Evolutionary conservation across 345 rosid species (phyloP).

Genomic region (Draba incana): DNA sequence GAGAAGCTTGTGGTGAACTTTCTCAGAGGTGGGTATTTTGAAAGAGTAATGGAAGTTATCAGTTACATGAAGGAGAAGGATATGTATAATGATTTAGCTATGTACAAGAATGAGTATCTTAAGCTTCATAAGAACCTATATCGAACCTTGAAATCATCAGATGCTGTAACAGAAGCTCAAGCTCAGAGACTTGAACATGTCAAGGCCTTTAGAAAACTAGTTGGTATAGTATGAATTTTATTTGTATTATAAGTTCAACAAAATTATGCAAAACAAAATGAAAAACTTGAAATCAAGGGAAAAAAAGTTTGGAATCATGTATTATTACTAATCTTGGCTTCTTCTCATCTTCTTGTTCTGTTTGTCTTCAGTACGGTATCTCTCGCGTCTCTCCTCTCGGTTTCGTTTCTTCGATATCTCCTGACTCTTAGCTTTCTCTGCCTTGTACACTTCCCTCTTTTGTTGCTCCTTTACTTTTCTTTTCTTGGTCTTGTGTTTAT

Average conservation of each 20-base stretch:
- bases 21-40: conserved; percentile 88
- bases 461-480: conserved; percentile 45
- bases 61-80: conserved; percentile 53
- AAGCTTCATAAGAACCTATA: conserved; percentile 80
- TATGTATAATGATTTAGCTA: conserved; percentile 57
- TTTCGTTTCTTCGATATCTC: too few species aligned
- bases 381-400: too few species aligned
- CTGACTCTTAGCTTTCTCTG: conserved; percentile 59
- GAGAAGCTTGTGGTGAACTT: conserved; percentile 70
- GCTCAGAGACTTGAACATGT: conserved; percentile 67
- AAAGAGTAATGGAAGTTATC: conserved; percentile 81
- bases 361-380: too few species aligned
- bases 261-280: background rate
- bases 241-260: conserved; percentile 17
- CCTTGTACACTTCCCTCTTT: conserved; percentile 50
- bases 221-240: conserved; percentile 42
- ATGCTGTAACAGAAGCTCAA: conserved; percentile 69
- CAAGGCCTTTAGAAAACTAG: conserved; percentile 62
- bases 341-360: too few species aligned
- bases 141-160: conserved; percentile 54
- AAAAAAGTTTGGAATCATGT: too few species aligned
- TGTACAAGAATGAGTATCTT: conserved; percentile 67
- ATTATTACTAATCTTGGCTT: too few species aligned
- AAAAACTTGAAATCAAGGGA: too few species aligned
- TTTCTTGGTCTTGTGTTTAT: conserved; percentile 62